Conservation (phyloP, 2,329 filamentous ascomycete species). For the Aspergillus costaricaensis region DNA sequence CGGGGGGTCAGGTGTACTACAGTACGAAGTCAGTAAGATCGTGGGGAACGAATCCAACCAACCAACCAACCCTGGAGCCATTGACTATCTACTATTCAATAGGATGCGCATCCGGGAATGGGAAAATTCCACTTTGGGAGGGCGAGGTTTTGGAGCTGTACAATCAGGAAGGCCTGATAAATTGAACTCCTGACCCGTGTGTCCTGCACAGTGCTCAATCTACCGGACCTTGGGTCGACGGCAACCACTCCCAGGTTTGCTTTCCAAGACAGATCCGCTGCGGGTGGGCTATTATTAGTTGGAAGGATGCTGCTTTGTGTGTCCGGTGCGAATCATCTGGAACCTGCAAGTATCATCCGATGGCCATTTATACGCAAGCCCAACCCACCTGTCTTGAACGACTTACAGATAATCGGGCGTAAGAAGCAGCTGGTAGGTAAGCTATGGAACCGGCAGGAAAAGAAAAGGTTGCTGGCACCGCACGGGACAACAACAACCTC, state of each 20-base stretch:
- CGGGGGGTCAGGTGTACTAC: not conserved
- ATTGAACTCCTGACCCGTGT: conserved; percentile 4
- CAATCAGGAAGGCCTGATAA: not conserved
- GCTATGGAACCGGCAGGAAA: not conserved
- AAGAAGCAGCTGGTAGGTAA: not conserved
- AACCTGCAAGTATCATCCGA: not conserved
- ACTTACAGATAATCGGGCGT: not conserved
- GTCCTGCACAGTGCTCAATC: not conserved
- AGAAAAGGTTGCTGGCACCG: not conserved
- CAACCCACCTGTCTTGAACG: not conserved
- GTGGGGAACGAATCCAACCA: not conserved
- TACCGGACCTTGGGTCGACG: not conserved
- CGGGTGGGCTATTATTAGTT: not conserved
- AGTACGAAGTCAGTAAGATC: not conserved
- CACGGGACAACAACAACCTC: not conserved
- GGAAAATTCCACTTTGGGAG: not conserved
- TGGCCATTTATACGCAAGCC: not conserved
- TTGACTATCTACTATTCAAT: not conserved
- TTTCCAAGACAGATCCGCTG: conserved; percentile 3
- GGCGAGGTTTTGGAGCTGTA: not conserved
- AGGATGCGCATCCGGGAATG: not conserved
- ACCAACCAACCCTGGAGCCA: conserved; percentile 1
- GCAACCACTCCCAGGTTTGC: conserved; percentile 1
- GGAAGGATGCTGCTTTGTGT: not conserved
- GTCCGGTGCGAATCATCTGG: conserved; percentile 2